phyloP scores from a whole-genome alignment of 331 rosid genomes.

The Stylosanthes scabra region DNA sequence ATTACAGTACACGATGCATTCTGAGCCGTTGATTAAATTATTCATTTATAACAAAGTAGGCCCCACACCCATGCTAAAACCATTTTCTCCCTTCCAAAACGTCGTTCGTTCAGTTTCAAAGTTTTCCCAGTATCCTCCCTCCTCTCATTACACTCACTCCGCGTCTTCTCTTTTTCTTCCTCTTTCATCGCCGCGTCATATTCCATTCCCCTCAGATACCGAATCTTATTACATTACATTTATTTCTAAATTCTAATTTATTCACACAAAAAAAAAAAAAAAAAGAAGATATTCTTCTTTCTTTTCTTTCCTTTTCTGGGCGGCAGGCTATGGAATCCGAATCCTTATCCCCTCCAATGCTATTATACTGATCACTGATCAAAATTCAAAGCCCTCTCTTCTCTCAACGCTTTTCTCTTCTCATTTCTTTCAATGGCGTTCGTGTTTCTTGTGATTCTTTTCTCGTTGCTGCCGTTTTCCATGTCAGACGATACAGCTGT shows the following conservation, averaged over 20 bases:
- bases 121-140: neutral
- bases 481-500: constrained; percentile 53
- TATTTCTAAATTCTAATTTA: neutral
- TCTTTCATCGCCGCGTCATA: constrained; percentile 20
- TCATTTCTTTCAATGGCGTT: neutral
- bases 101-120: neutral
- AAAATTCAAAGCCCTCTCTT: neutral
- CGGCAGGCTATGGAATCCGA: neutral
- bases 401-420: neutral
- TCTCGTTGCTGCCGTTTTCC: neutral
- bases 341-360: constrained; percentile 33
- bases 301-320: neutral
- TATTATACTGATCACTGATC: neutral
- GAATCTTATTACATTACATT: neutral
- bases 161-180: neutral
- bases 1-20: neutral
- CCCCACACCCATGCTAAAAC: neutral
- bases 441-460: neutral
- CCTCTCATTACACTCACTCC: neutral
- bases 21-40: neutral
- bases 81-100: neutral
- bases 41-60: neutral
- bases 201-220: constrained; percentile 15
- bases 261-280: neutral
- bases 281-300: neutral